Evolutionary conservation across 1,284 basidiomycete genomes (phyloP).

Genomic region (Xanthoconium separans): DNA sequence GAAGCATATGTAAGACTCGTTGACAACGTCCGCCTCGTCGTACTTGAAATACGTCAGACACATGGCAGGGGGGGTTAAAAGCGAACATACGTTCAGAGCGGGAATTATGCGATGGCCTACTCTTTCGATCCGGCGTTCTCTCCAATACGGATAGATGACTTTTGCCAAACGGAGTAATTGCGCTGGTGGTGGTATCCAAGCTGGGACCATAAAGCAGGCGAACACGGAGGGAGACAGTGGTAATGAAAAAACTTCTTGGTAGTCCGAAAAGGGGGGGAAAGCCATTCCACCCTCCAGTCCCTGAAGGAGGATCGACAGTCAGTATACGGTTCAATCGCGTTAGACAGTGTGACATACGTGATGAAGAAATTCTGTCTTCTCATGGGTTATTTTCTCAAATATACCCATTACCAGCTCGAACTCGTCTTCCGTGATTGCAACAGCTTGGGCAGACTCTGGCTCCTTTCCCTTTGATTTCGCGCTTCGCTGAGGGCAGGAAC

Average conservation of each 20-base stretch:
- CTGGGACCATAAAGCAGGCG: constrained; percentile 59
- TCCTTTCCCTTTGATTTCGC: constrained; percentile 80
- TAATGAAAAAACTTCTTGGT: constrained; percentile 68
- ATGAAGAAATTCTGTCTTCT: constrained; percentile 90
- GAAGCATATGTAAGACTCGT: constrained; percentile 98
- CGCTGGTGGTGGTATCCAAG: constrained; percentile 57
- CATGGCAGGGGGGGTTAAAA: not conserved
- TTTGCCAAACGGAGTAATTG: constrained; percentile 64
- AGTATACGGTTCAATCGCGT: not conserved
- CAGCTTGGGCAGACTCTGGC: constrained; percentile 57
- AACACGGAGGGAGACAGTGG: constrained; percentile 59
- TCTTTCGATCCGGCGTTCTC: constrained; percentile 69
- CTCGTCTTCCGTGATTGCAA: constrained; percentile 81
- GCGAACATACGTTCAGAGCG: constrained; percentile 65
- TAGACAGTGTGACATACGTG: constrained; percentile 50
- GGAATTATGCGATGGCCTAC: constrained; percentile 81
- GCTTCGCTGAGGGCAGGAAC: constrained; percentile 58
- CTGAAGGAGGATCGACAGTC: constrained; percentile 32
- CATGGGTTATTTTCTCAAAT: constrained; percentile 90
- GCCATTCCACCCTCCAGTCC: constrained; percentile 61
- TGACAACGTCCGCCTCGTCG: constrained; percentile 87
- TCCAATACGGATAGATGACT: constrained; percentile 81
- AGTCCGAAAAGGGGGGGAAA: constrained; percentile 79
- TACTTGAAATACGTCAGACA: constrained; percentile 46
- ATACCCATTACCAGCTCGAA: constrained; percentile 96